Base-by-base conservation (phyloP, 2,329 filamentous ascomycete species). In the Samsoniella hepiali region DNA sequence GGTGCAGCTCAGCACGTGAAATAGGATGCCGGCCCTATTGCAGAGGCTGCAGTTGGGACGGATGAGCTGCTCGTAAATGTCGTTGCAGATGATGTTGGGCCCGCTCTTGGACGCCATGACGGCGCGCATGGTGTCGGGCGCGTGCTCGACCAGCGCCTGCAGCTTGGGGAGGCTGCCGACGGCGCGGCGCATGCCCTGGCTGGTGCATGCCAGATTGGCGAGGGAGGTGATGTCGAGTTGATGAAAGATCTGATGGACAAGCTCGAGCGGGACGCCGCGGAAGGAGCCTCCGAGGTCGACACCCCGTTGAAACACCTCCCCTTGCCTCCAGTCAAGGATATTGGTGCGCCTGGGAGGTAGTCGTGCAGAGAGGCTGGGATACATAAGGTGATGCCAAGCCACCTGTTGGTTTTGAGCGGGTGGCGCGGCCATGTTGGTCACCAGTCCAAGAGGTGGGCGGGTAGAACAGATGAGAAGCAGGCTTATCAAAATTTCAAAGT, bases 261-360 rank as follows among this genome's bases (percentile, higher is more conserved):
- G 34, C 6, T 45, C 54, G 9, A 15, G 10, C 4, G 54, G 40
- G 1, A 45, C 1, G 40, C 15, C 8, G 27, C 15, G 17, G 13
- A 57, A 32, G 5, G 5, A 13, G 8, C 38, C 27, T 1, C 6
- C n/a, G 3, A 44, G 15, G 38, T 42, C 36, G 7, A 11, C 15
- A 2, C 8, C 9, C 27, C 7, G 10, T 3, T 42, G 2, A 3
- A 34, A 15, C 15, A 32, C 29, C 10, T n/a, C 38, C 8, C 9
- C 17, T 1, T 3, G 17, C 3, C 27, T 13, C 29, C 0, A 22
- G 6, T 3, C 22, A 17, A 57, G 34, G 8, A 27, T 27, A 3
- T 29, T 5, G n/a, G 13, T 13, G 8, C 15, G 1, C 3, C 1
- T 22, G 0, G 32, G 0, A 7, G 22, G 2, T 10, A 55, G 3